phyloP scores from a whole-genome alignment of 169 alveolate species.

The Perkinsus marinus region DNA sequence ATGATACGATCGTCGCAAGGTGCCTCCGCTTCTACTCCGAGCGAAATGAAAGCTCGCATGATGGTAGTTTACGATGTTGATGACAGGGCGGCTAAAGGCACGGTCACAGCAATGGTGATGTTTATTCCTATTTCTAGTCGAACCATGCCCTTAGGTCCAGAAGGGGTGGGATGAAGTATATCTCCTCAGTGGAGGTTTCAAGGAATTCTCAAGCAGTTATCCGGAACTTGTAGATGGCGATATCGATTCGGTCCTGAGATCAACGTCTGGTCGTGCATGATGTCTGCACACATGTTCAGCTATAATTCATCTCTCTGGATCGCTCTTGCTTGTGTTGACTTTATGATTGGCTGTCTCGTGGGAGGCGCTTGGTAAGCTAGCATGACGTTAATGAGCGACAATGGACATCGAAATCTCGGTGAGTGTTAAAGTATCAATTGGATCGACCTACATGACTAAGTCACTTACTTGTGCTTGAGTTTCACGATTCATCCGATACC shows the following conservation, averaged over 20 bases:
- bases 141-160: background rate
- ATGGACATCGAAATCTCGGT: conserved; percentile 47
- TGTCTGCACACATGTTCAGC: background rate
- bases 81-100: background rate
- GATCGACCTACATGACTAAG: conserved; percentile 70
- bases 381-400: too few relatives aligned
- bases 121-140: background rate
- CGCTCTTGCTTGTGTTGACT: background rate
- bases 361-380: too few relatives aligned
- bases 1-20: too few relatives aligned
- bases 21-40: background rate
- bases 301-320: background rate
- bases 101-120: background rate
- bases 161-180: background rate
- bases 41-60: background rate
- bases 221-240: background rate
- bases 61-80: background rate
- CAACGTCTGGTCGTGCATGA: background rate
- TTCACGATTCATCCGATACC: background rate
- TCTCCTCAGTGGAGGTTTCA: background rate
- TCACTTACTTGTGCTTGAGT: conserved; percentile 25
- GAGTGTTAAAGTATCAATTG: conserved; percentile 61
- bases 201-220: background rate
- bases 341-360: too few relatives aligned
- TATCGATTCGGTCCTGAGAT: background rate